Conservation (phyloP, 176 grass and related monocot species). For the Aegilops speltoides region DNA sequence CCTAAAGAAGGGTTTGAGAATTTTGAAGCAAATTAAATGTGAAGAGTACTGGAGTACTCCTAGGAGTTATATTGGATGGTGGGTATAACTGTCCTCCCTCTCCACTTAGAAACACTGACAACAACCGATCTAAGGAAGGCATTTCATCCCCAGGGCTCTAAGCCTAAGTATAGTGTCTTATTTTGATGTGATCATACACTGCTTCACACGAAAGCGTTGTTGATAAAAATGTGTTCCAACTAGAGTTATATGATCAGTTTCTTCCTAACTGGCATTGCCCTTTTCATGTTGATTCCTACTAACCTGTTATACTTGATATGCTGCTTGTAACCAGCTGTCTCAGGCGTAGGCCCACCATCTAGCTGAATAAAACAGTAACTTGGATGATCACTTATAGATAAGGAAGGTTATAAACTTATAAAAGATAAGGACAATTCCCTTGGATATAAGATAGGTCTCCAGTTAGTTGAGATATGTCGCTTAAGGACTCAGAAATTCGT, state of each 20-base stretch:
- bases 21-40: not conserved
- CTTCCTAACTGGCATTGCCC: not conserved
- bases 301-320: not conserved
- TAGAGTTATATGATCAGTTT: constrained; percentile 1
- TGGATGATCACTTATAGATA: not conserved
- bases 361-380: not conserved
- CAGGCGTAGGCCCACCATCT: not conserved
- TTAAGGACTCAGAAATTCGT: not conserved
- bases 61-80: not conserved
- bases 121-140: not conserved
- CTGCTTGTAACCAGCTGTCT: not conserved
- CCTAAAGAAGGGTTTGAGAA: not conserved
- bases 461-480: constrained; percentile 11
- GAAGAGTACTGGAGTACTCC: not conserved
- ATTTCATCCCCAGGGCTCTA: not conserved
- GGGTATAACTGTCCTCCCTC: not conserved
- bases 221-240: not conserved
- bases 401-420: not conserved
- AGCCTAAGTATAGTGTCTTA: not conserved
- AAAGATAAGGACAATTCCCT: not conserved
- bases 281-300: constrained; percentile 14
- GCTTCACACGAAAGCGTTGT: not conserved
- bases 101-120: constrained; percentile 7
- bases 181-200: not conserved
- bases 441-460: not conserved